These are phyloP conservation scores for Neoascochyta sp. DNA, from an alignment of 2,329 filamentous ascomycete species.

Conservation along the genomic window DNA sequence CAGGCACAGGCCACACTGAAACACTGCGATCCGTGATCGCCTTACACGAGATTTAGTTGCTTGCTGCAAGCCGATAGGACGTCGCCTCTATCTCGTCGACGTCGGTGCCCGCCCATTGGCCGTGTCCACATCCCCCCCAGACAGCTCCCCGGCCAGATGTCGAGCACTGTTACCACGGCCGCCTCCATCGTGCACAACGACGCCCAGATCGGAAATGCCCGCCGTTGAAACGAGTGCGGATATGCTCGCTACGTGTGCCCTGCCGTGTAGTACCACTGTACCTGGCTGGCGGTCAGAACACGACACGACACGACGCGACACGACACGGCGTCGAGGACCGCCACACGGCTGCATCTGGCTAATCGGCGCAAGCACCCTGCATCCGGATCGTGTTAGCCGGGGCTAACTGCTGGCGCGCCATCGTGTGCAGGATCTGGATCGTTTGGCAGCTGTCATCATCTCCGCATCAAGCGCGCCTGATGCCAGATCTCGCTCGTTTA, in stretches of 20 bases:
- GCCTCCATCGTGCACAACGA: constrained; percentile 14
- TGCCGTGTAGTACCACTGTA: constrained; percentile 12
- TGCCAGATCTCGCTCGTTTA: constrained; percentile 32
- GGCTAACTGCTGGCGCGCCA: constrained; percentile 24
- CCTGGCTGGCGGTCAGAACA: constrained; percentile 11
- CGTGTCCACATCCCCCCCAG: constrained; percentile 7
- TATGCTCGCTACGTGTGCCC: constrained; percentile 14
- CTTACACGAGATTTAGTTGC: constrained; percentile 14
- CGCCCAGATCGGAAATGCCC: constrained; percentile 12
- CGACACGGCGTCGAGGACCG: constrained; percentile 9
- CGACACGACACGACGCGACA: neutral
- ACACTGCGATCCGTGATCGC: constrained; percentile 8
- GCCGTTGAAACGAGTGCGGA: constrained; percentile 12
- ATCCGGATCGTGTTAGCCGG: constrained; percentile 25
- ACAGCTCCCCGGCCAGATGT: constrained; percentile 21
- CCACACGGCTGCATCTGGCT: constrained; percentile 9
- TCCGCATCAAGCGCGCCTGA: too few relatives aligned
- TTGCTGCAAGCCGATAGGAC: constrained; percentile 10
- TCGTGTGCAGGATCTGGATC: constrained; percentile 30
- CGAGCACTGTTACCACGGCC: constrained; percentile 13
- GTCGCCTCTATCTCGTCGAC: constrained; percentile 5
- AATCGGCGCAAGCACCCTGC: constrained; percentile 23
- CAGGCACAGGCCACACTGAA: too few relatives aligned
- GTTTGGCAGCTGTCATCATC: constrained; percentile 28
- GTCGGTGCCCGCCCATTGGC: constrained; percentile 14